Evolutionary conservation across 495 filamentous ascomycete species (phyloP), one percentile per base, ranked within the genome.

Genomic region (Coniosporium apollinis): DNA sequence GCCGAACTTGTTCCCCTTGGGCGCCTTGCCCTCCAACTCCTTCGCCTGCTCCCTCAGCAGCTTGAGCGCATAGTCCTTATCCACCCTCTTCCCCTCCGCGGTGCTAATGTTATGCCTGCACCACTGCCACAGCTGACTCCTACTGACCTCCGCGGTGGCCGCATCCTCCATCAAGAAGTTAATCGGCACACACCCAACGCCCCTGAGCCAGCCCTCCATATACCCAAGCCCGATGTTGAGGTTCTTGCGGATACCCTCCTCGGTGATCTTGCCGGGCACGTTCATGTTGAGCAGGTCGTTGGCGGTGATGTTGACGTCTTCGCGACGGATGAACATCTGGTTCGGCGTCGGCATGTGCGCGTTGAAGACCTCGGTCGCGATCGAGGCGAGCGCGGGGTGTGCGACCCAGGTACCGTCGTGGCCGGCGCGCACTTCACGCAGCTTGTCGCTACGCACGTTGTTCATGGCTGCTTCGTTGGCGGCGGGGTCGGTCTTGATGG

Each of bases 121-220:
- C 89, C 89, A 97, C 58, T 97, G 89, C 89, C 89, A 97, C 20
- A 97, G 74, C 70, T 97, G 72, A 28, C 68, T 76, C 37, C 89
- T 78, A 31, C 75, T 82, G 6, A 99, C 89, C 61, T 99, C 89
- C 30, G 89, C 89, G 5, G 89, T 99, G 8, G 89, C 89, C 17
- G 89, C 89, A 45, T 99, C 91, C 60, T 99, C 91, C 89, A 99
- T 99, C n/a, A 97, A 65, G 56, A 77, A 91, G 66, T 99, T 94
- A 61, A 99, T 94, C 14, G 89, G 91, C 38, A 99, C 84, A 46
- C 89, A 99, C 24, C 89, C 89, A 22, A 96, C 68, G 13, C 85
- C 89, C 38, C 83, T 79, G 20, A 96, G 67, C 89, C 89, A 99
- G 44, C 82, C 87, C 60, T 99, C 89, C 87, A 96, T 99, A 60